Base-by-base conservation (phyloP, 805 yeast species). In the Cyberlindnera veronae region DNA sequence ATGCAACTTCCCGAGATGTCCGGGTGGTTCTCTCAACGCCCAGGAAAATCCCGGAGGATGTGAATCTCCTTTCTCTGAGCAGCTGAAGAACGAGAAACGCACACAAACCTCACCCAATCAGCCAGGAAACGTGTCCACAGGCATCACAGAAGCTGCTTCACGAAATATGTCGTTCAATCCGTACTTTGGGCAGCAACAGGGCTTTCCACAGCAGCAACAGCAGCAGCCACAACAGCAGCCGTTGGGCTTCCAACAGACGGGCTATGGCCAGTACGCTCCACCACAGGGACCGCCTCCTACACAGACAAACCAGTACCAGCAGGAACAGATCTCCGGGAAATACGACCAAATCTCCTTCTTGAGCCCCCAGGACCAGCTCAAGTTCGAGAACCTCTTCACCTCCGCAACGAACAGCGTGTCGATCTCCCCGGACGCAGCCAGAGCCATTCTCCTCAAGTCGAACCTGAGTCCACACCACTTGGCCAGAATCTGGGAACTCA, bases 401-500 rank as follows among this genome's bases (percentile, higher is more conserved):
- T 73, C 86, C n/a, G 81, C 87, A 10, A 89, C 91, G 17, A 76
- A 79, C 21, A 62, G 45, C 9, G 31, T 69, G n/a, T 65, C 73
- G 4, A 77, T 84, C 39, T 71, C 76, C 23, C 91, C 91, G 7
- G 82, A 79, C 28, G 67, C 82, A 4, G 95, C 96, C 16, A 77
- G 90, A 50, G 77, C 78, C 42, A 82, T 91, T 40, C 71, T 91
- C 51, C 68, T 87, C 64, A 77, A 88, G 50, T 89, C 97, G 0
- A 84, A 85, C 11, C 69, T 91, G 39, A 65, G 77, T 29, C 88
- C 95, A 2, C 73, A 77, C 26, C 75, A 81, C 27, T 69, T 91
- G 52, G 93, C 95, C 3, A 86, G 83, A 50, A 82, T 91, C 44
- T 91, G 98, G 98, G 80, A 84, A 19, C 69, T 91, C 45, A 76